These are phyloP conservation scores for Solanum hybrid DNA, from an alignment of 305 asterid genomes.

Conservation along the genomic window DNA sequence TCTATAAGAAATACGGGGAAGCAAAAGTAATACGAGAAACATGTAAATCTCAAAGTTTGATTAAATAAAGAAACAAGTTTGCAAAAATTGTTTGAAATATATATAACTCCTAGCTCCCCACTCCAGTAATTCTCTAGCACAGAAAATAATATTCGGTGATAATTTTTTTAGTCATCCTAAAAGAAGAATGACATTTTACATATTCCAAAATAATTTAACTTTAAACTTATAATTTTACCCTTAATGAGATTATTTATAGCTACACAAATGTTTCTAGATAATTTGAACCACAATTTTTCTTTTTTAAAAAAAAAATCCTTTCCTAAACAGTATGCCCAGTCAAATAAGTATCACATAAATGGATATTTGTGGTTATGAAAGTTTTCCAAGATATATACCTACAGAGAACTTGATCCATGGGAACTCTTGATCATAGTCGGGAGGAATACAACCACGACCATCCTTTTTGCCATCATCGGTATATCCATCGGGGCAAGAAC, in stretches of 20 bases:
- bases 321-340: background rate
- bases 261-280: background rate
- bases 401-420: slow-evolving; percentile 12
- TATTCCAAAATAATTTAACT: background rate
- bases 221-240: background rate
- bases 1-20: background rate
- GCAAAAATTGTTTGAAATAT: background rate
- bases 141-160: background rate
- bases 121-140: background rate
- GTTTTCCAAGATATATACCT: slow-evolving; percentile 9
- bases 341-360: background rate
- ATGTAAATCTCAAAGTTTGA: background rate
- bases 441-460: background rate
- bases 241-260: background rate
- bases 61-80: background rate
- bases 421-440: background rate
- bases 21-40: background rate
- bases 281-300: background rate
- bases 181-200: background rate
- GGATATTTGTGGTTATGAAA: background rate
- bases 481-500: background rate
- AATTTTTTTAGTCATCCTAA: background rate
- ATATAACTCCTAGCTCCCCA: background rate
- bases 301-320: background rate
- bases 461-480: background rate